Conservation (phyloP, 2,329 filamentous ascomycete species). For the Trichoderma sp. region DNA sequence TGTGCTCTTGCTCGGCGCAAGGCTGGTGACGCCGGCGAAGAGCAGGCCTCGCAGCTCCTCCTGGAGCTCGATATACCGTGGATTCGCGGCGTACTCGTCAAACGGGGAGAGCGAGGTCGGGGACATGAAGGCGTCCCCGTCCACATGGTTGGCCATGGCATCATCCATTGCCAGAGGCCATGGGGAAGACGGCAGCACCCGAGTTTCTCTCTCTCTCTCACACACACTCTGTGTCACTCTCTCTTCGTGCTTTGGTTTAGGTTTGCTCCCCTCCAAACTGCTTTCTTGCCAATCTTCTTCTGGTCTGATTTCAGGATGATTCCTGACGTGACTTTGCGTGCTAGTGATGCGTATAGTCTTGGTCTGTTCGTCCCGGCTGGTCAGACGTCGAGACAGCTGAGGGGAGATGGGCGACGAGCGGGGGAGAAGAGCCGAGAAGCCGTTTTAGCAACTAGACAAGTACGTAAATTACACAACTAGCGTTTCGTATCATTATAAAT, state of each 20-base stretch:
- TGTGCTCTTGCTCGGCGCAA: conserved; percentile 37
- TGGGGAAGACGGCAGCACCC: not conserved
- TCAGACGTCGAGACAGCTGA: too few species aligned
- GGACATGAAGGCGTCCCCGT: conserved; percentile 29
- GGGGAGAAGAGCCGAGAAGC: too few species aligned
- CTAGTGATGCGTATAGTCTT: not conserved
- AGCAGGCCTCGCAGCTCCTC: conserved; percentile 49
- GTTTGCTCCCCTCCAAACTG: not conserved
- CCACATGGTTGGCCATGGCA: conserved; percentile 6
- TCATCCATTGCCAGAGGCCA: conserved; percentile 26
- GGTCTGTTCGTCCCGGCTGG: too few species aligned
- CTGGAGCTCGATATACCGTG: conserved; percentile 49
- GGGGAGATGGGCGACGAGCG: too few species aligned
- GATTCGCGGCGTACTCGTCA: conserved; percentile 43
- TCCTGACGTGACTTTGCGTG: conserved; percentile 15
- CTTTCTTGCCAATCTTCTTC: not conserved
- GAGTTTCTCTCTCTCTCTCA: not conserved
- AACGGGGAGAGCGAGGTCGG: conserved; percentile 33
- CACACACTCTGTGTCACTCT: too few species aligned
- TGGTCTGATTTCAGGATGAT: conserved; percentile 8
- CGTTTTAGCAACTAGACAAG: too few species aligned
- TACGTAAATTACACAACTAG: too few species aligned
- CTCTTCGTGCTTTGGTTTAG: not conserved
- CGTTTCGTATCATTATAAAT: too few species aligned
- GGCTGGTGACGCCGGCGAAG: conserved; percentile 40